These are phyloP conservation scores for Coemansia sp. DNA, from an alignment of 192 early-diverging fungal genomes.

Conservation along the genomic window DNA sequence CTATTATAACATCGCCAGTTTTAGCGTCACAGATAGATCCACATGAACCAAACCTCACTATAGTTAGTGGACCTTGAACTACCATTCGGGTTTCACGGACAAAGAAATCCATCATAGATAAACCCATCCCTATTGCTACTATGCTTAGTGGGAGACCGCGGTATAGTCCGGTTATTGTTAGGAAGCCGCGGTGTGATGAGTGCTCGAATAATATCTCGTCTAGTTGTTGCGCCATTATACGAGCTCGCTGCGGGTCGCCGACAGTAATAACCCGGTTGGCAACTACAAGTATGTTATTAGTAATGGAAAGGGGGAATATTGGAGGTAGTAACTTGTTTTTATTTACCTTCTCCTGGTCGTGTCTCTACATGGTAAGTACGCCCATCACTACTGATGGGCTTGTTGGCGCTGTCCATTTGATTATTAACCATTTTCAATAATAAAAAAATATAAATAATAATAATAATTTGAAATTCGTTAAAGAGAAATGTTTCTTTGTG, in stretches of 20 bases:
- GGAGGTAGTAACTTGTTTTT: not conserved
- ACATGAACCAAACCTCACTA: slow-evolving; percentile 86
- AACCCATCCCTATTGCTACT: slow-evolving; percentile 86
- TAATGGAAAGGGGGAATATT: not conserved
- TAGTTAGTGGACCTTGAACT: slow-evolving; percentile 72
- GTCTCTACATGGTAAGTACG: slow-evolving; percentile 84
- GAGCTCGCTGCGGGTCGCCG: slow-evolving; percentile 79
- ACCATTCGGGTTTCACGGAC: slow-evolving; percentile 84
- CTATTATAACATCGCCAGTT: slow-evolving; percentile 73
- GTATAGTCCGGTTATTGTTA: slow-evolving; percentile 86
- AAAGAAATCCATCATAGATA: slow-evolving; percentile 90
- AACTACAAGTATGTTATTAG: slow-evolving; percentile 30
- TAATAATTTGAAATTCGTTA: not conserved
- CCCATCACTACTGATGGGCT: slow-evolving; percentile 74
- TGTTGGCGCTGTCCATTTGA: slow-evolving; percentile 71
- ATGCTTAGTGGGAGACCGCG: slow-evolving; percentile 75
- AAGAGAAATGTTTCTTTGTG: not conserved
- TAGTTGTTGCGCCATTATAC: slow-evolving; percentile 62
- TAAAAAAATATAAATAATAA: slow-evolving; percentile 1
- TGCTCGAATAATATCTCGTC: slow-evolving; percentile 62
- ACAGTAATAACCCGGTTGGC: slow-evolving; percentile 90
- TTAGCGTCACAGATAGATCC: slow-evolving; percentile 66
- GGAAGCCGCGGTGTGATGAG: slow-evolving; percentile 74
- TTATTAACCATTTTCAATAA: slow-evolving; percentile 19
- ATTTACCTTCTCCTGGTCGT: slow-evolving; percentile 64